Evolutionary conservation across 1,284 basidiomycete species (phyloP).

Genomic region (Golubevia pallescens): DNA sequence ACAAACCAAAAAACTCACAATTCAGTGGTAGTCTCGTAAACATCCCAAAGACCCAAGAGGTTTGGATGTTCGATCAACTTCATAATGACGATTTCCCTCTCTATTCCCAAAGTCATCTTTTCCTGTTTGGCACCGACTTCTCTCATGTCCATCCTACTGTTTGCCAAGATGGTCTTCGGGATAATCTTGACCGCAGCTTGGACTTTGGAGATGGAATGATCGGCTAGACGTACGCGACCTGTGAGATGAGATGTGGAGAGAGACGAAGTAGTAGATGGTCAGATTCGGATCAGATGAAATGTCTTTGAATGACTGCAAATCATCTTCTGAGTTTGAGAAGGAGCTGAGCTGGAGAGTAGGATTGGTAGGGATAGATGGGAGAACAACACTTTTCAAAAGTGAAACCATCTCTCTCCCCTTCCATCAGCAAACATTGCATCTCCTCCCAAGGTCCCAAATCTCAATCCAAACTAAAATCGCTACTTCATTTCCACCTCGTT

Average conservation of each 20-base stretch:
- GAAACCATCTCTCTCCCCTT: too few relatives aligned
- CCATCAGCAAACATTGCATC: too few relatives aligned
- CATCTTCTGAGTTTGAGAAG: neutral
- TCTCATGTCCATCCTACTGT: conserved; percentile 75
- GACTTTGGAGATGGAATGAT: conserved; percentile 84
- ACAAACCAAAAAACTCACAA: too few relatives aligned
- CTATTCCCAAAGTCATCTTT: conserved; percentile 84
- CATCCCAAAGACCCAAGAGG: conserved; percentile 90
- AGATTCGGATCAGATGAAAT: too few relatives aligned
- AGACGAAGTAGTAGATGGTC: too few relatives aligned
- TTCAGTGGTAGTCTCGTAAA: conserved; percentile 92
- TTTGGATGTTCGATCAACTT: conserved; percentile 98
- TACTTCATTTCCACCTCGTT: too few relatives aligned
- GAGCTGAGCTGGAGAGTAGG: too few relatives aligned
- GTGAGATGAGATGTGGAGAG: neutral
- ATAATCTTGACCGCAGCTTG: conserved; percentile 97
- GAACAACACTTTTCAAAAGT: too few relatives aligned
- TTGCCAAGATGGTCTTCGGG: conserved; percentile 79
- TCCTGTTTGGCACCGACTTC: conserved; percentile 75
- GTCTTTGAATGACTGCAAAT: too few relatives aligned
- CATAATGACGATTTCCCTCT: conserved; percentile 99
- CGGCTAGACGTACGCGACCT: conserved; percentile 91
- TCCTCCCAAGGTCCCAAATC: too few relatives aligned
- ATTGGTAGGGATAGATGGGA: too few relatives aligned
- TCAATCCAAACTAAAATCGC: too few relatives aligned